Base-by-base conservation (phyloP, 805 yeast genomes). In the Candida adriatica region DNA sequence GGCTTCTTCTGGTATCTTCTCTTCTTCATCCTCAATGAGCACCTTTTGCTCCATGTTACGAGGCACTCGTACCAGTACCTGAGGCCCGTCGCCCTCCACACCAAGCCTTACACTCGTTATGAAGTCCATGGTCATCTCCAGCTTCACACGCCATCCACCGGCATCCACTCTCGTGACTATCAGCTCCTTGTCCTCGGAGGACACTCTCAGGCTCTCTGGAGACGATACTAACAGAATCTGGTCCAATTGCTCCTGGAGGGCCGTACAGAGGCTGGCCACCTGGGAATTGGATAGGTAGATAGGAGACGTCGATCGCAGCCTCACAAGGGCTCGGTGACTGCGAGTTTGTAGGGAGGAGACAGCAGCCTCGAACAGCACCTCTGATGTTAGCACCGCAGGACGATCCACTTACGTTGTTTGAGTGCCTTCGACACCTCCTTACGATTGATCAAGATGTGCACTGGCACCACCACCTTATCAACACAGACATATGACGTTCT, bases 201-300 rank as follows among this genome's bases (percentile, higher is more conserved):
- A 25, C 8, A 31, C 15, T n/a, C 33, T 16, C n/a, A 41, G 18
- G 9, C 34, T 29, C 21, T 46, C 55, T 2, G 41, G 25, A 1
- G 46, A 22, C 2, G 34, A 39, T 5, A 26, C 35, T 4, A 45
- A 26, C 23, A 49, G 22, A 4, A 45, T 3, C 6, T 33, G 20
- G 3, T 39, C 16, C 6, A 49, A 13, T 3, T 41, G 36, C 1
- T 41, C 41, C 22, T 41, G 43, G 13, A 49, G 22, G 1, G 35
- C 35, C 3, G 9, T 18, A 6, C 43, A 29, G 3, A 49, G 35
- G 8, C 38, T 35, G 5, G 24, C 8, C 4, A 48, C 26, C 30
- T 49, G 52, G 6, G 33, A 22, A 25, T 49, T 48, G 6, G 49
- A 46, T 8, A 49, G 30, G 22, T 43, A 34, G 1, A 48, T 33